Evolutionary conservation across 306 rosid genomes (phyloP).

Genomic region (Cicer pinnatifidum): DNA sequence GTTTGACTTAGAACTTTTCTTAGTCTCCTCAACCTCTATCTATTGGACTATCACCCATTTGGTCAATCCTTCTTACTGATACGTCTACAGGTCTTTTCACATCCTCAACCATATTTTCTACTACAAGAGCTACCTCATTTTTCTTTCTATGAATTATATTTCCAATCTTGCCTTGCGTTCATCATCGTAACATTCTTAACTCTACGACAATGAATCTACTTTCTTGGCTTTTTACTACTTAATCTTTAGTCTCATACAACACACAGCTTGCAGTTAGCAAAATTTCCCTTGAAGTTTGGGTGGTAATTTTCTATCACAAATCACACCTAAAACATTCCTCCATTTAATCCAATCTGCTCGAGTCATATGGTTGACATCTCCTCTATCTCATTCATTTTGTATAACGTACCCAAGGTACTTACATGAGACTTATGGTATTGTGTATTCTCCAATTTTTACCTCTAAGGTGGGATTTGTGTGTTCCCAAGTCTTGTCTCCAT

Average conservation of each 20-base stretch:
- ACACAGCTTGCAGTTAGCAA: neutral
- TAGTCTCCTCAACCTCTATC: neutral
- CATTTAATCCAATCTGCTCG: neutral
- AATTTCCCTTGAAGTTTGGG: neutral
- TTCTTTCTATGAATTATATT: neutral
- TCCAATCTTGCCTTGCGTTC: neutral
- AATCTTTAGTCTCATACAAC: neutral
- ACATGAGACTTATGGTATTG: conserved; percentile 5
- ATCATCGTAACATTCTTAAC: neutral
- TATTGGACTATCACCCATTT: neutral
- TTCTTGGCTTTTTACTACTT: neutral
- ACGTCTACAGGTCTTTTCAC: neutral
- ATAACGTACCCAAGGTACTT: neutral
- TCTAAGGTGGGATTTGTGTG: neutral
- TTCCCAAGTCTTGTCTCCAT: neutral
- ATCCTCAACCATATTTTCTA: neutral
- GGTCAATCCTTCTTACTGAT: neutral
- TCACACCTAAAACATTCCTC: neutral
- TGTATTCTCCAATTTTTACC: neutral
- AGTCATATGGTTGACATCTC: conserved; percentile 5
- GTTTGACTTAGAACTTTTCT: neutral
- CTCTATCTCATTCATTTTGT: neutral
- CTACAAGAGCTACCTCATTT: neutral
- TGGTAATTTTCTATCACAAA: neutral
- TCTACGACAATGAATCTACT: neutral